Evolutionary conservation across 208 protist genomes (phyloP).

Genomic region (Trypanosoma brucei): DNA sequence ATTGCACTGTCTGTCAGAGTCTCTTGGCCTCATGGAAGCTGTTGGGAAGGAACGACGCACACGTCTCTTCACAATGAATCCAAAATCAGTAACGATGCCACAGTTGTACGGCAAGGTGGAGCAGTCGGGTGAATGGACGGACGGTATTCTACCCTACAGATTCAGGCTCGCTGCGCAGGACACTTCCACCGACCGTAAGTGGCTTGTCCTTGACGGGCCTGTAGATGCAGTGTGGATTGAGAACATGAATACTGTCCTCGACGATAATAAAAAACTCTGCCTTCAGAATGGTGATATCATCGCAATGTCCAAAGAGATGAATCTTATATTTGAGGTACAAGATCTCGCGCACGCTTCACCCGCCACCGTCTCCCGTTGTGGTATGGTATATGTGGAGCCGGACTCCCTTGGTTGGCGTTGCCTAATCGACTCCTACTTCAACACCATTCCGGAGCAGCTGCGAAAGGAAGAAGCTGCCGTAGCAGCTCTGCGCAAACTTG

Average conservation of each 20-base stretch:
- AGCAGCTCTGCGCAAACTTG: slow-evolving; percentile 37
- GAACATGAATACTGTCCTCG: slow-evolving; percentile 99
- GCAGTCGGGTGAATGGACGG: slow-evolving; percentile 94
- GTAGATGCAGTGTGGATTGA: slow-evolving; percentile 99
- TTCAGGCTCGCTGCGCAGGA: slow-evolving; percentile 89
- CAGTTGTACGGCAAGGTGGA: slow-evolving; percentile 96
- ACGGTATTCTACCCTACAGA: slow-evolving; percentile 94
- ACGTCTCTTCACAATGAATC: slow-evolving; percentile 90
- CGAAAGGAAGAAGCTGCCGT: slow-evolving; percentile 30
- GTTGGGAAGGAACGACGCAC: slow-evolving; percentile 73
- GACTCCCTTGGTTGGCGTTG: slow-evolving; percentile 92
- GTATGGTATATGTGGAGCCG: slow-evolving; percentile 98
- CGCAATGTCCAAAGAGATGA: slow-evolving; percentile 94
- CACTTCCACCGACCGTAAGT: slow-evolving; percentile 86
- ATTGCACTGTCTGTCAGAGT: slow-evolving; percentile 82
- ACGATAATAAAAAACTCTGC: slow-evolving; percentile 98
- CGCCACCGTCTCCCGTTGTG: slow-evolving; percentile 96
- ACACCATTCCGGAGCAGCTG: slow-evolving; percentile 64
- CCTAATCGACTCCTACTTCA: slow-evolving; percentile 84
- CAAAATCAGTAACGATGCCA: slow-evolving; percentile 93
- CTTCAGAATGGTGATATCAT: slow-evolving; percentile 96
- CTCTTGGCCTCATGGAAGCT: slow-evolving; percentile 77
- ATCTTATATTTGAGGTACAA: slow-evolving; percentile 97
- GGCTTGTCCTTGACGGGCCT: slow-evolving; percentile 96
- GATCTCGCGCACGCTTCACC: slow-evolving; percentile 96